These are phyloP conservation scores for Testicularia cyperi DNA, from an alignment of 1,284 basidiomycete species.

Conservation along the genomic window DNA sequence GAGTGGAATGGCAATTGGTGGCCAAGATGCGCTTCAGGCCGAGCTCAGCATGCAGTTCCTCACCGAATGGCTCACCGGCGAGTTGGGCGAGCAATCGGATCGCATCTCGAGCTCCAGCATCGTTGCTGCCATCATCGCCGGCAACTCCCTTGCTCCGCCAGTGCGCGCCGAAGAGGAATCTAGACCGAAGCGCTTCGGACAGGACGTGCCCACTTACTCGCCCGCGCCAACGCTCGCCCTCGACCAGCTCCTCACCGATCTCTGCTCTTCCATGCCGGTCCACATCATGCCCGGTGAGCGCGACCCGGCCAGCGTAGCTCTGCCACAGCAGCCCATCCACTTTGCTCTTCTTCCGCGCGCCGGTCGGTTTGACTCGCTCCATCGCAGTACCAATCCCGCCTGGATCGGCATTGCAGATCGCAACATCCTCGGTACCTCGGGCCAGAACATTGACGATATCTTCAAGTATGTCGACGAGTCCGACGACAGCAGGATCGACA, in stretches of 20 bases:
- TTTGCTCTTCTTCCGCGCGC: constrained; percentile 80
- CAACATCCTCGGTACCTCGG: constrained; percentile 76
- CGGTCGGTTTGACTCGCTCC: constrained; percentile 67
- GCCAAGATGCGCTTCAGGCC: constrained; percentile 50
- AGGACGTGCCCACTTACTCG: constrained; percentile 27
- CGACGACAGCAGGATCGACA: constrained; percentile 64
- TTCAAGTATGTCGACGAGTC: constrained; percentile 75
- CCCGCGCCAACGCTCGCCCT: constrained; percentile 64
- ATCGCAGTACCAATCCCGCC: constrained; percentile 83
- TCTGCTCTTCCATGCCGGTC: constrained; percentile 64
- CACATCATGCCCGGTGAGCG: constrained; percentile 77
- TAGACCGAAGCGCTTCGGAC: constrained; percentile 29
- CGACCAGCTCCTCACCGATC: constrained; percentile 72
- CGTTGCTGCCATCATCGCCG: constrained; percentile 44
- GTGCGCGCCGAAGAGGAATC: constrained; percentile 24
- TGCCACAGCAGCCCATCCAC: constrained; percentile 93
- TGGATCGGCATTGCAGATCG: constrained; percentile 69
- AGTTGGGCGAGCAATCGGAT: constrained; percentile 69
- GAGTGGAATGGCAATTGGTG: constrained; percentile 63
- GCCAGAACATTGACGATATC: constrained; percentile 91
- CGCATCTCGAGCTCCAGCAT: constrained; percentile 20
- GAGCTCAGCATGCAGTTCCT: constrained; percentile 46
- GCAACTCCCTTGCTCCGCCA: constrained; percentile 40
- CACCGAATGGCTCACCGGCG: constrained; percentile 79
- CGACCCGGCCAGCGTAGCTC: constrained; percentile 82